Conservation (phyloP, 2,329 filamentous ascomycete species). For the Aspergillus aculeatinus region DNA sequence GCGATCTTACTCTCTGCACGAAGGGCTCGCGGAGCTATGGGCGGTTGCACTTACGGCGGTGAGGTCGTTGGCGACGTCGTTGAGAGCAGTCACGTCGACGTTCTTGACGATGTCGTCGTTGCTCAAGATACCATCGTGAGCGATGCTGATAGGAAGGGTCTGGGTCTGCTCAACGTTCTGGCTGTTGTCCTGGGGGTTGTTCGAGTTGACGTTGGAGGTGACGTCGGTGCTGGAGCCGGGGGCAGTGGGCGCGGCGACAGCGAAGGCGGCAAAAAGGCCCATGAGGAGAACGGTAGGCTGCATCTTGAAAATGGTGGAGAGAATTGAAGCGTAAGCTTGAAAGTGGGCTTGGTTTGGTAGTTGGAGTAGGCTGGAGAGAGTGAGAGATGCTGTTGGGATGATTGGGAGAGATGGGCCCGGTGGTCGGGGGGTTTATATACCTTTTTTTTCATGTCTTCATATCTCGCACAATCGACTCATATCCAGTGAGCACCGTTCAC, state of each 20-base stretch:
- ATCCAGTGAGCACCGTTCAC: background rate
- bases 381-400: background rate
- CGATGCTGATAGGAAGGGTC: background rate
- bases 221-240: background rate
- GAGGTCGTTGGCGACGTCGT: background rate
- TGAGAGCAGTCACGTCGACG: background rate
- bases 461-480: background rate
- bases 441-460: background rate
- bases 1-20: too few species aligned
- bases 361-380: background rate
- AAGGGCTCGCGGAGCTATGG: too few species aligned
- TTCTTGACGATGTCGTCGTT: background rate
- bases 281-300: background rate
- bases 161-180: background rate
- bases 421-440: background rate
- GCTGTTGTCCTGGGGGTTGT: background rate
- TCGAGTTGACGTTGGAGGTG: background rate
- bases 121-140: background rate
- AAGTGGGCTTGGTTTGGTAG: background rate
- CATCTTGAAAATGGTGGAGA: background rate
- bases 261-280: background rate
- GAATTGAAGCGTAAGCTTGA: background rate
- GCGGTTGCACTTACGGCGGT: background rate
- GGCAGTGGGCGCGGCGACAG: background rate
- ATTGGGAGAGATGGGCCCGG: background rate